Conservation (phyloP, 2,329 filamentous ascomycete genomes). For the Colletotrichum camelliae region DNA sequence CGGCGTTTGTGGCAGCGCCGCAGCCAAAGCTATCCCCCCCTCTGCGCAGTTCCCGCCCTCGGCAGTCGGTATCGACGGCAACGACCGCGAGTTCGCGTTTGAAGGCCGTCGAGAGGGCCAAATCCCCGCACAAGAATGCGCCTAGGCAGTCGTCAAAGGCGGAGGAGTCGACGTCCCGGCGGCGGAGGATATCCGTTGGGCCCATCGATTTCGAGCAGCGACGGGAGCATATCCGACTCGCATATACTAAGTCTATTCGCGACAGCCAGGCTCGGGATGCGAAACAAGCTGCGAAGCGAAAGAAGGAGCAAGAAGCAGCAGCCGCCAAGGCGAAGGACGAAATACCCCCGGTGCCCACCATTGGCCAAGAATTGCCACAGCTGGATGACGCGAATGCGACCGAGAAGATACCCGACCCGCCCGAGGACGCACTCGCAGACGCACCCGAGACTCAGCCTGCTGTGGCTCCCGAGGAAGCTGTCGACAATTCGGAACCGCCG, state of each 20-base stretch:
- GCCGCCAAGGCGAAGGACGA: slow-evolving; percentile 40
- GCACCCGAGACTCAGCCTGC: background rate
- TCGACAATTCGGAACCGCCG: background rate
- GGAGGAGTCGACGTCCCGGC: slow-evolving; percentile 43
- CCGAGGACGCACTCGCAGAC: background rate
- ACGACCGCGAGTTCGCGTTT: slow-evolving; percentile 73
- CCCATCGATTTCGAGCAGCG: slow-evolving; percentile 86
- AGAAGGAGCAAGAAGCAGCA: slow-evolving; percentile 54
- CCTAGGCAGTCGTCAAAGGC: slow-evolving; percentile 34
- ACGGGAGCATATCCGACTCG: slow-evolving; percentile 81
- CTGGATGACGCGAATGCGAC: background rate
- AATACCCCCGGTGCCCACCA: slow-evolving; percentile 8
- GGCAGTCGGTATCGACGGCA: slow-evolving; percentile 79
- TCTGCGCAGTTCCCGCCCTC: slow-evolving; percentile 80
- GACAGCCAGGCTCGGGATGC: slow-evolving; percentile 70
- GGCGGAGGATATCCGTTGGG: slow-evolving; percentile 66
- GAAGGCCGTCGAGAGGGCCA: slow-evolving; percentile 65
- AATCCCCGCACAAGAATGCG: slow-evolving; percentile 44
- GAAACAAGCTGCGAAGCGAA: slow-evolving; percentile 58
- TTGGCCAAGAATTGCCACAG: background rate
- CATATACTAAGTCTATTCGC: slow-evolving; percentile 83
- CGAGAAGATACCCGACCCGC: background rate
- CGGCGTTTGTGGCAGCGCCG: slow-evolving; percentile 76
- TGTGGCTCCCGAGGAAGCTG: slow-evolving; percentile 5
- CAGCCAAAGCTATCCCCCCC: slow-evolving; percentile 78